Percentiles rank a stretch among this genome's conserved stretches.
Conservation (phyloP, 1,284 basidiomycete genomes). For the Mycena sp. region DNA sequence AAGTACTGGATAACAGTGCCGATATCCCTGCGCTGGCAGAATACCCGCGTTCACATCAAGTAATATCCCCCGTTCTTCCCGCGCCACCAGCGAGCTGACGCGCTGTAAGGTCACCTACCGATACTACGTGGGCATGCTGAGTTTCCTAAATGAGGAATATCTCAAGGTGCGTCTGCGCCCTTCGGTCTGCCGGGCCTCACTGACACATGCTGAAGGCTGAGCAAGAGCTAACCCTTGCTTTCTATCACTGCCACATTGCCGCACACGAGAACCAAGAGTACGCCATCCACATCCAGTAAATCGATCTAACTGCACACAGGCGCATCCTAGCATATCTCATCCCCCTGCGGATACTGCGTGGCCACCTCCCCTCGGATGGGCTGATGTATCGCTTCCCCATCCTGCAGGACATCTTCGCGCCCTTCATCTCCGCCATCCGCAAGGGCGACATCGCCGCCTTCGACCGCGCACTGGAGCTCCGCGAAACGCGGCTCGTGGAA, state of each 20-base stretch:
- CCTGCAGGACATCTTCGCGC: constrained; percentile 78
- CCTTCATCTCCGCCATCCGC: constrained; percentile 84
- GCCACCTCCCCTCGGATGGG: constrained; percentile 78
- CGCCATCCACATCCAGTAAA: constrained; percentile 40
- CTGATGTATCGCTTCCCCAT: constrained; percentile 79
- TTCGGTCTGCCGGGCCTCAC: not conserved
- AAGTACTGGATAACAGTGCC: constrained; percentile 86
- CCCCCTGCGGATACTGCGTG: constrained; percentile 87
- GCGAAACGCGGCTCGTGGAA: constrained; percentile 78
- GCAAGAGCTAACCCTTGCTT: constrained; percentile 83
- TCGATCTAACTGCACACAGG: constrained; percentile 46
- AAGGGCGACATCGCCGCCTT: constrained; percentile 84
- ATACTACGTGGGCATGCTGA: constrained; percentile 95
- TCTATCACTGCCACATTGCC: constrained; percentile 78
- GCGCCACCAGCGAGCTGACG: constrained; percentile 7
- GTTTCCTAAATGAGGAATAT: constrained; percentile 94
- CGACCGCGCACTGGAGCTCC: constrained; percentile 77
- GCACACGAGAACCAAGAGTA: constrained; percentile 85
- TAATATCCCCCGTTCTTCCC: constrained; percentile 43
- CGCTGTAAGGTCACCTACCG: constrained; percentile 80
- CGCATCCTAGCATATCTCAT: constrained; percentile 92
- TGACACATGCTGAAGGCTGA: constrained; percentile 64
- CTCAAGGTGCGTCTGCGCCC: constrained; percentile 57
- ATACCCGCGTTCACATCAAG: constrained; percentile 90
- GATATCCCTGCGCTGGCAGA: constrained; percentile 82